Base-by-base conservation (phyloP, 768 basidiomycete genomes). In the Amanita pallidorosea region DNA sequence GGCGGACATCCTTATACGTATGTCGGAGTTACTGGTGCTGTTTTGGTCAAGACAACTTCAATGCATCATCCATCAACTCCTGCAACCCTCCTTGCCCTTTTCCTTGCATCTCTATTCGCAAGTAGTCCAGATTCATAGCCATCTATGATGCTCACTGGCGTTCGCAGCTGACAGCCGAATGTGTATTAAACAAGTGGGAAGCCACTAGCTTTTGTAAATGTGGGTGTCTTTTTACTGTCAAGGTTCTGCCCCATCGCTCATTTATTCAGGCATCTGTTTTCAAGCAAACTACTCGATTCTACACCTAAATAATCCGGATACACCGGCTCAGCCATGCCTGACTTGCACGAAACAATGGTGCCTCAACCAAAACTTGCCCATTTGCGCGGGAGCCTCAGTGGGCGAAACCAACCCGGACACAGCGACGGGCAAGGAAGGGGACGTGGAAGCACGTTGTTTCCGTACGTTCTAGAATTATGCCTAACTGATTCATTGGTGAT, bases 311-410 rank as follows among this genome's bases (percentile, higher is more conserved):
- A 76, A 79, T 34, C 87, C 91, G 27, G 83, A 91, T 62, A 84
- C 87, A 59, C 87, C 89, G 2, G 80, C 80, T 15, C 90, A 95
- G 65, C 92, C 93, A 7, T 96, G 93, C 65, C 73, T 92, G 22
- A 87, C 89, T 5, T 96, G 93, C 64, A 95, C 91, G 8, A 90
- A 92, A 61, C 87, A 92, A 61, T 96, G 93, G 88, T 96, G 93
- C 68, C 71, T 93, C 50, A 88, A 95, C 62, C 93, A 90, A 66
- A 89, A 92, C 60, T 72, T 96, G 34, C 70, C 76, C 13, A 94
- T 91, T 40, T 95, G 89, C 63, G 75, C 77, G 8, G 85, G 85
- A 23, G 89, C 89, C 43, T 75, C 78, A 45, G 68, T 94, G 47
- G 93, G 92, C 22, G 88, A 92, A 60, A 83, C 87, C 20, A 80